Conservation (phyloP, 1,284 basidiomycete species). For the Fomitopsis palustris region DNA sequence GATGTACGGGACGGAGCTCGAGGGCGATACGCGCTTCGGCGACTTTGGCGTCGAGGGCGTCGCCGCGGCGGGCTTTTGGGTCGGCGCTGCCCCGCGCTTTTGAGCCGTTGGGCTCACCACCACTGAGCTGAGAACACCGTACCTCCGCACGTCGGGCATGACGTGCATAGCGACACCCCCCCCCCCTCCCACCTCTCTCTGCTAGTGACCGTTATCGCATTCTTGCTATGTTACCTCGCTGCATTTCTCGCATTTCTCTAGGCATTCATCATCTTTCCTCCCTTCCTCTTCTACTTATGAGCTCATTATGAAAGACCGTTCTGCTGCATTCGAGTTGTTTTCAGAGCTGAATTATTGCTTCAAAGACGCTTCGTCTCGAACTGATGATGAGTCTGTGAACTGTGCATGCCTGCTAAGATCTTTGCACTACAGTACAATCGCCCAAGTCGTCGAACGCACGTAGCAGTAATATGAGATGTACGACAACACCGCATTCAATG, state of each 20-base stretch:
- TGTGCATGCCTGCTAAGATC: too few relatives aligned
- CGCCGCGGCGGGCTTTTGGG: constrained; percentile 67
- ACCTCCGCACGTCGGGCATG: constrained; percentile 3
- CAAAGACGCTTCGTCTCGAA: neutral
- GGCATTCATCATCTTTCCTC: neutral
- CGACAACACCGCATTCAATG: too few relatives aligned
- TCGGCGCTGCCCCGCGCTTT: constrained; percentile 24
- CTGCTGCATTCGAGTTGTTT: neutral
- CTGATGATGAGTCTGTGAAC: neutral
- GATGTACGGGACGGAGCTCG: constrained; percentile 79
- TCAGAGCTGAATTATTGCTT: neutral
- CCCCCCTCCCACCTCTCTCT: neutral
- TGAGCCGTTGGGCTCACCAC: constrained; percentile 20
- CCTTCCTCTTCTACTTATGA: neutral
- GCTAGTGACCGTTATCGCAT: neutral
- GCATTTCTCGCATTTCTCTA: neutral
- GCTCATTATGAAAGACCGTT: neutral
- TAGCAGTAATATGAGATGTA: neutral
- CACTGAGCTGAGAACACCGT: constrained; percentile 3
- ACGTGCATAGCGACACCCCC: constrained; percentile 7
- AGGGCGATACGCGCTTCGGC: constrained; percentile 71
- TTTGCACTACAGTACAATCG: neutral
- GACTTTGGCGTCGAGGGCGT: constrained; percentile 77
- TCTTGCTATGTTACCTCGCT: neutral
- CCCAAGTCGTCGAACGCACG: neutral